A percentile compares a stretch with the other conserved stretches of the same genome.
These are phyloP conservation scores for Camelina sativa DNA, from an alignment of 345 rosid genomes.

Conservation along the genomic window DNA sequence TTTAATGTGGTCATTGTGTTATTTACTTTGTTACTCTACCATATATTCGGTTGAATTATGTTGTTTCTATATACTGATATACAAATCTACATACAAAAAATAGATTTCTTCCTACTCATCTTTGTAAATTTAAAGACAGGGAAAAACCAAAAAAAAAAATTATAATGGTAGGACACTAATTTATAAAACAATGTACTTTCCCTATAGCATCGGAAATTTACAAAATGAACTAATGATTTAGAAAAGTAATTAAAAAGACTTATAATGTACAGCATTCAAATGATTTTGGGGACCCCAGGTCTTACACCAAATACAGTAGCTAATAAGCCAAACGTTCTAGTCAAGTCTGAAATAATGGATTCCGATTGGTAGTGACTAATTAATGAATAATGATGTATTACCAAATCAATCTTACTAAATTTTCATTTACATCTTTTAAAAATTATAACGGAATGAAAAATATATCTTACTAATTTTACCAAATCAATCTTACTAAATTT, in stretches of 20 bases:
- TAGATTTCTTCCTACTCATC: neutral
- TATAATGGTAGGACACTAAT: too few relatives aligned
- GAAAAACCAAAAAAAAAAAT: neutral
- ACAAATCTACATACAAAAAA: neutral
- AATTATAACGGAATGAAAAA: neutral
- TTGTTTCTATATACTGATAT: neutral
- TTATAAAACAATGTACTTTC: neutral
- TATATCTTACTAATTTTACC: too few relatives aligned
- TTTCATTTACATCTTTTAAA: neutral
- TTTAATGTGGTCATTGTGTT: neutral
- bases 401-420: neutral
- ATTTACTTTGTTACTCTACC: neutral
- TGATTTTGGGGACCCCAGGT: slow-evolving; percentile 6
- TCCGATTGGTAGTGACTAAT: slow-evolving; percentile 2
- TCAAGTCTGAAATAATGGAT: slow-evolving; percentile 1
- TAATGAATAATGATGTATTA: neutral
- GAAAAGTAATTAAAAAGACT: neutral
- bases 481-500: too few relatives aligned
- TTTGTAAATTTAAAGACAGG: neutral
- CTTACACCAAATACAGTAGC: neutral
- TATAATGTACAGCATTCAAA: neutral
- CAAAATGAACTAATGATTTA: neutral
- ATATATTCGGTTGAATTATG: neutral
- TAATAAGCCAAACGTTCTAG: slow-evolving; percentile 14
- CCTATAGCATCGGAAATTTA: neutral